Base-by-base conservation (phyloP, 2,329 filamentous ascomycete species). In the Colletotrichum sp. region DNA sequence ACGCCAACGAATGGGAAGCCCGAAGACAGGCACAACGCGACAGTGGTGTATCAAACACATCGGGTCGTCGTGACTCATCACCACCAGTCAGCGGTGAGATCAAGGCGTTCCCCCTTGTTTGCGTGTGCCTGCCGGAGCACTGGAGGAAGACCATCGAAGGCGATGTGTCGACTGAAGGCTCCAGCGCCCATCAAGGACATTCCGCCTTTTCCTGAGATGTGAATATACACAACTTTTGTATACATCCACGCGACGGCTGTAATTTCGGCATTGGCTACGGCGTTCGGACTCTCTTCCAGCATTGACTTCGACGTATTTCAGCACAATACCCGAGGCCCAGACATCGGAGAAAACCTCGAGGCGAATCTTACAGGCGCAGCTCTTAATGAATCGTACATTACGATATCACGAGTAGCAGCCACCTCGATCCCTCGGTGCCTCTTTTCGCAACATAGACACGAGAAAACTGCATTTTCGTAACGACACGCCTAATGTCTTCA, bases 61-160 rank as follows among this genome's bases (percentile, higher is more conserved):
- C 95, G 4, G 91, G 89, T 24, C 88, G 90, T 72, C 89, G 90
- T 63, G 89, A 91, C 63, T 82, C 88, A 43, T 95, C 94, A 34
- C 93, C 94, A 26, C 87, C 90, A 2, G 90, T 89, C 13, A 89
- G 90, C 72, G 95, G 95, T 75, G 96, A 99, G 83, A 97, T 99
- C 87, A 99, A 99, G 85, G 97, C 97, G 36, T 99, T 99, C 89
- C 97, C 97, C 60, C 90, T 99, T 78, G 96, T 99, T 66, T 99
- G 96, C 82, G 95, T 99, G 57, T 99, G 97, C 85, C 88, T 98
- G 36, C 97, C 96, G 30, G 95, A 98, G 82, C 96, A 98, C 84
- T 99, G 96, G 96, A 93, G 93, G 82, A 98, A 97, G 86, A 99
- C 96, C 3, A 98, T 99, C 80, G 96, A 99, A 78, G 95, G 96